Conservation (phyloP, 2,329 filamentous ascomycete genomes). For the Claviceps humidiphila region DNA sequence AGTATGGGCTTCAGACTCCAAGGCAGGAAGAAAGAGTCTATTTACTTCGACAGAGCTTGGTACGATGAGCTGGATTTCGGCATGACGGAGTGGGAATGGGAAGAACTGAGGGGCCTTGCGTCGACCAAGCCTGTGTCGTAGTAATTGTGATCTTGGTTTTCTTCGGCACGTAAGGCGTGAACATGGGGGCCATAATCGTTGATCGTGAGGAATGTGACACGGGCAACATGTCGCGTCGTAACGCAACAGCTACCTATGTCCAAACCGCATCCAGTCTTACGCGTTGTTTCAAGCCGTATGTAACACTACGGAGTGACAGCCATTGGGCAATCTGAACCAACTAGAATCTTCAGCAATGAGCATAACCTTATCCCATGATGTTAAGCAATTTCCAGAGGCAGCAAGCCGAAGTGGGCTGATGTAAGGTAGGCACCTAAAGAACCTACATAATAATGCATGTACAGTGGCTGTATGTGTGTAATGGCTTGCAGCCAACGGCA, state of each 20-base stretch:
- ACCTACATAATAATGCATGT: no score
- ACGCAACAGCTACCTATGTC: not conserved
- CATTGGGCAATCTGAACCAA: no score
- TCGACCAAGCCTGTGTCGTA: not conserved
- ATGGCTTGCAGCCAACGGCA: no score
- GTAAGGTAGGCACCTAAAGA: no score
- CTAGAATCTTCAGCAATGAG: no score
- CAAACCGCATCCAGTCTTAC: not conserved
- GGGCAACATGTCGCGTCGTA: not conserved
- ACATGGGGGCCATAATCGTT: not conserved
- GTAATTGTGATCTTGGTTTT: no score
- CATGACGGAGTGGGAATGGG: conserved; percentile 26
- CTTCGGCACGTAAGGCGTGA: no score
- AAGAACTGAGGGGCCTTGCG: conserved; percentile 5
- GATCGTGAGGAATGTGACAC: not conserved
- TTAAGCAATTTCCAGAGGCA: no score
- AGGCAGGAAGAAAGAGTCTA: conserved; percentile 20
- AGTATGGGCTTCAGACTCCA: conserved; percentile 30
- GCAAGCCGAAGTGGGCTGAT: no score
- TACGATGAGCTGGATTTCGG: conserved; percentile 20
- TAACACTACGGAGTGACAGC: no score
- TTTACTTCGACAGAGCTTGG: conserved; percentile 26
- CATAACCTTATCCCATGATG: no score
- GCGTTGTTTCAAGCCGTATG: not conserved
- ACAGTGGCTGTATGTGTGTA: no score